These are phyloP conservation scores for Puccinia horiana DNA, from an alignment of 1,284 basidiomycete species.

Conservation along the genomic window DNA sequence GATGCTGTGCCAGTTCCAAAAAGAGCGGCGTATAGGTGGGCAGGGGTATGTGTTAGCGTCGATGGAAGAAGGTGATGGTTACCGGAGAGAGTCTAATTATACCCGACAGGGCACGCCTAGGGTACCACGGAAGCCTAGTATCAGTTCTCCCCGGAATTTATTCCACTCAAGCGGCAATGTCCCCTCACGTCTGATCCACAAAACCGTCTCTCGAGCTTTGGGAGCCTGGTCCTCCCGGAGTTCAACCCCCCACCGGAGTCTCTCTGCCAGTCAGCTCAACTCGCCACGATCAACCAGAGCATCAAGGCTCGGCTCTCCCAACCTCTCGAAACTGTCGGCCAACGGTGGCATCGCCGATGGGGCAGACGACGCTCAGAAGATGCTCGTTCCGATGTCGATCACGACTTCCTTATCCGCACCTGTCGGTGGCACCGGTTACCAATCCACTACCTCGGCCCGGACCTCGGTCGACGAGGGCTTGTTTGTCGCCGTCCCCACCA, in stretches of 20 bases:
- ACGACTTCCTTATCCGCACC: slow-evolving; percentile 35
- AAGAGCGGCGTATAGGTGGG: not conserved
- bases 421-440: slow-evolving; percentile 11
- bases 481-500: slow-evolving; percentile 2
- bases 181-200: slow-evolving; percentile 17
- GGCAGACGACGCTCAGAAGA: not conserved
- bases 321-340: not conserved
- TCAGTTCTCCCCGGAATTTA: slow-evolving; percentile 4
- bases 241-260: not conserved
- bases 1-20: slow-evolving; percentile 1
- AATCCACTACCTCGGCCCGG: not conserved
- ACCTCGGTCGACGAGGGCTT: slow-evolving; percentile 29
- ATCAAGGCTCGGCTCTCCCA: slow-evolving; percentile 17
- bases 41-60: slow-evolving; percentile 37
- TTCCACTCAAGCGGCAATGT: not conserved
- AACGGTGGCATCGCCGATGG: not conserved
- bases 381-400: slow-evolving; percentile 35
- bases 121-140: slow-evolving; percentile 1
- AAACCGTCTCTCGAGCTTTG: slow-evolving; percentile 11
- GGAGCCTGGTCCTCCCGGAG: not conserved
- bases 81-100: not conserved
- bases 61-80: slow-evolving; percentile 38
- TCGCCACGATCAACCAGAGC: not conserved
- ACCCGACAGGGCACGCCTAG: slow-evolving; percentile 5
- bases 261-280: not conserved